Evolutionary conservation across 169 alveolate species (phyloP), one percentile per base, ranked within the genome.

Genomic region (Theileria annulata): DNA sequence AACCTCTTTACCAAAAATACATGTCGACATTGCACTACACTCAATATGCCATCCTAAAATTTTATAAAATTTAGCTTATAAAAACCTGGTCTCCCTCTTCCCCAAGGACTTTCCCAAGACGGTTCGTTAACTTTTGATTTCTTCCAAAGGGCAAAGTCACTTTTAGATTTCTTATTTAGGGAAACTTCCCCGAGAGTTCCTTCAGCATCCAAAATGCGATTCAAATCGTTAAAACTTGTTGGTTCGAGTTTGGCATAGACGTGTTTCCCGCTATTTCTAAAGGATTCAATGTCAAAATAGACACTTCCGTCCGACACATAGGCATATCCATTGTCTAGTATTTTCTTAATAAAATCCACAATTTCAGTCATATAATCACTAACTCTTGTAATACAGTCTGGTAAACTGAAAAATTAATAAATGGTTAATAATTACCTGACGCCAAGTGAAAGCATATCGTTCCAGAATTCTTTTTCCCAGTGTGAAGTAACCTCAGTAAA

Each of bases 91-190:
- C 99, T 92, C 35, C 99, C 99, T 68, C 91, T 85, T 30, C 99
- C 99, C 99, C 99, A 98, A 0, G 99, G 99, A 25, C 98, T 94
- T 15, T 92, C 96, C 99, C 99, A 98, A 71, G 80, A 88, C 3
- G 99, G 99, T 87, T 98, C 99, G 69, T 92, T 96, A 33, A 92
- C 95, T 85, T 97, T 97, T 3, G 99, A 94, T 48, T 95, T 94
- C 88, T 98, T 98, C 99, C 99, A 97, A 49, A 98, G 92, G 5
- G 99, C 99, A 90, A 98, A 98, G 86, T 98, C 99, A 47, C 88
- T 82, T 10, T 93, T 86, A 75, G 95, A 88, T 73, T 92, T 96
- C 94, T 98, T 98, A 21, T 96, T 99, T 42, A 80, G 77, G 8
- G 94, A 79, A 51, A 92, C 91, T 31, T 92, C 94, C 27, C 96